Evolutionary conservation across 2,329 filamentous ascomycete species (phyloP).

Genomic region (Clonostachys rosea): DNA sequence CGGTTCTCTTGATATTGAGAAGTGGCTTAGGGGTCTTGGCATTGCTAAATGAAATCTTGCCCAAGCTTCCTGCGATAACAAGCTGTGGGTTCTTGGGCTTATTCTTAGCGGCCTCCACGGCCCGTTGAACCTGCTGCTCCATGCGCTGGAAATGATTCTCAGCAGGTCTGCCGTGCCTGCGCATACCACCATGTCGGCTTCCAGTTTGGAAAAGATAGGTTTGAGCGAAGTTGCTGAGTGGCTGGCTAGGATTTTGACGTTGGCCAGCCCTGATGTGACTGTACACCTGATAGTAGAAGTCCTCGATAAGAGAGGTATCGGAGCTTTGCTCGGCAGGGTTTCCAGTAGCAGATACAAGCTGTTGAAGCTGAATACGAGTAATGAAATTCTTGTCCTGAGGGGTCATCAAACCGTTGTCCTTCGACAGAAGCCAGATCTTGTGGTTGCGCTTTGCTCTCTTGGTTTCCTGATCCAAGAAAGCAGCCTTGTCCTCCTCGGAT

Average conservation of each 20-base stretch:
- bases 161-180: slow-evolving; percentile 74
- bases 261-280: slow-evolving; percentile 89
- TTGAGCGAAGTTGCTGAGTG: slow-evolving; percentile 92
- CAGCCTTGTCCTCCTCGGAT: slow-evolving; percentile 77
- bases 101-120: slow-evolving; percentile 94
- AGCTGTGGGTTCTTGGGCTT: slow-evolving; percentile 97
- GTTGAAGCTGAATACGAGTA: slow-evolving; percentile 93
- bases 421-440: slow-evolving; percentile 91
- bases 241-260: slow-evolving; percentile 87
- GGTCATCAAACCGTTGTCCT: slow-evolving; percentile 97
- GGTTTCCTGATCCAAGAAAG: slow-evolving; percentile 84
- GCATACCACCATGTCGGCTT: slow-evolving; percentile 68
- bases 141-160: slow-evolving; percentile 98
- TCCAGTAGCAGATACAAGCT: slow-evolving; percentile 87
- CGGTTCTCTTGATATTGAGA: slow-evolving; percentile 88
- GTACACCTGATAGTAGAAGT: slow-evolving; percentile 98
- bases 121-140: slow-evolving; percentile 97
- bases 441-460: slow-evolving; percentile 96
- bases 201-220: slow-evolving; percentile 97
- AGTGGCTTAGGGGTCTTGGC: slow-evolving; percentile 94
- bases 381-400: slow-evolving; percentile 99
- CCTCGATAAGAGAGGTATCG: slow-evolving; percentile 79
- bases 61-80: slow-evolving; percentile 91
- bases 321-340: slow-evolving; percentile 75
- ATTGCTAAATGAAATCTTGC: slow-evolving; percentile 98